Conservation (phyloP, 148 eudicot genomes). For the Amaranthus hypochondriacus region DNA sequence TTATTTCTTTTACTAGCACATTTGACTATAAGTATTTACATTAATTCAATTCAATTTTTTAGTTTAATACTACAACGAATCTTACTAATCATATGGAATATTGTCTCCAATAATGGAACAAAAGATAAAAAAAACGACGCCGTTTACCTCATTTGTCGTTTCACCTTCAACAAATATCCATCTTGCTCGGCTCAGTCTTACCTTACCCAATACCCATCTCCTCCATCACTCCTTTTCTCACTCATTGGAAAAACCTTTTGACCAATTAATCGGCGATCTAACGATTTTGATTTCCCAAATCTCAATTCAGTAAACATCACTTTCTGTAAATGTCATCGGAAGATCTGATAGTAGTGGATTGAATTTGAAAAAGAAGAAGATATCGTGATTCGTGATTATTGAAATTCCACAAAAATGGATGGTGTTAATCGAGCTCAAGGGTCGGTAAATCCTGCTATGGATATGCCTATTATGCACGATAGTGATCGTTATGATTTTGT, state of each 20-base stretch:
- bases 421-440: constrained; percentile 22
- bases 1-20: too few relatives aligned
- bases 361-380: background rate
- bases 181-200: too few relatives aligned
- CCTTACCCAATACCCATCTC: too few relatives aligned
- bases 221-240: background rate
- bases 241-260: background rate
- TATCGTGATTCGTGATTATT: background rate
- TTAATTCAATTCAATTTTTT: too few relatives aligned
- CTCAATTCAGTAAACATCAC: background rate
- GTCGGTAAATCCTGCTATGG: constrained; percentile 43
- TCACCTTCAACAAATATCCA: too few relatives aligned
- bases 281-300: background rate
- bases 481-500: constrained; percentile 67
- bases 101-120: too few relatives aligned
- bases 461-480: constrained; percentile 71
- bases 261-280: constrained; percentile 13
- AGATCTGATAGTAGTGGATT: background rate
- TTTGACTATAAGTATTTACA: too few relatives aligned
- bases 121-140: too few relatives aligned
- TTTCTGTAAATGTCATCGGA: constrained; percentile 16
- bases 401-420: constrained; percentile 11
- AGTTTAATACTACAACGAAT: too few relatives aligned
- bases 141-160: too few relatives aligned
- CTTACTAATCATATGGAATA: too few relatives aligned